Base-by-base conservation (phyloP, 2,329 filamentous ascomycete genomes). In the Didymosphaeria variabile region DNA sequence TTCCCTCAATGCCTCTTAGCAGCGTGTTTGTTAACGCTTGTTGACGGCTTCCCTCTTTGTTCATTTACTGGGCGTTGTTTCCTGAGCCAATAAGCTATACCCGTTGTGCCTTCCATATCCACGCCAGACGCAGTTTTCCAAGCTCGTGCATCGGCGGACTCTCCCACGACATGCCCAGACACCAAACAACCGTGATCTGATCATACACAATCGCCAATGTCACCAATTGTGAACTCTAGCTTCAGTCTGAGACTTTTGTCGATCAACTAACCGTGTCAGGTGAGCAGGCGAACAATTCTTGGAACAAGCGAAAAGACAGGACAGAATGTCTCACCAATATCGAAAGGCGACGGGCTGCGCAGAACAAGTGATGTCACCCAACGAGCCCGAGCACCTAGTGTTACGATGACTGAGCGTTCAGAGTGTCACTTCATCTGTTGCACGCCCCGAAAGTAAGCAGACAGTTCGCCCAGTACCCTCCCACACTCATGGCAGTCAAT, bases 381-480 rank as follows among this genome's bases (percentile, higher is more conserved):
- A 26, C 9, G 13, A 38, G 17, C 3, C 26, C 7, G 26, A 10
- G 26, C 36, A 2, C 23, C 23, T 32, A 32, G 38, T 55, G 17
- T n/a, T 21, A 45, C 38, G 31, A 55, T 55, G 53, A 55, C 40
- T 55, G 29, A 55, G 53, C 42, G 3, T 46, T 23, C 42, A 36
- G 9, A 36, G 42, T 36, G n/a, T 7, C 15, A 55, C 26, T 23
- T 31, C 32, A 38, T 55, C 47, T 45, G 21, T 45, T 44, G 36
- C 36, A 21, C 7, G 21, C 17, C 17, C 36, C 10, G 23, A 53
- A 21, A 12, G 34, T 53, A 53, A 42, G 50, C 50, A 42, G 6
- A 29, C 23, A 8, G 8, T 10, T 29, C 7, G 32, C 13, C 7
- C 29, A 32, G 51, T 44, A 54, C 17, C 17, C 5, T 21, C 12